These are phyloP conservation scores for Pseudogymnoascus sp. DNA, from an alignment of 2,329 filamentous ascomycete genomes.

Conservation along the genomic window DNA sequence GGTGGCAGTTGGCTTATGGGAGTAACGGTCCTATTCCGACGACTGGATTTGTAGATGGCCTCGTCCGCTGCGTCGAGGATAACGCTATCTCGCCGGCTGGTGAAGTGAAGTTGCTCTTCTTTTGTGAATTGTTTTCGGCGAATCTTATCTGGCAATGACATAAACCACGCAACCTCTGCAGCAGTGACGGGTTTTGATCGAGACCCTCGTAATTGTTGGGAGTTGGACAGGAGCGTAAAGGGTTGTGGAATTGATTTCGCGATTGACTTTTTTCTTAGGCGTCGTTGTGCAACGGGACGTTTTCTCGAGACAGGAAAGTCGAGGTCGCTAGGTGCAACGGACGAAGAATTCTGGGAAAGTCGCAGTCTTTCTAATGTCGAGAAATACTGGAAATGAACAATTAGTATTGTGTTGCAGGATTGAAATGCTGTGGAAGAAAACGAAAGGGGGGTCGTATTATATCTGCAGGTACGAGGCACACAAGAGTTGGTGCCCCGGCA, in stretches of 20 bases:
- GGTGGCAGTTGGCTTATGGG: slow-evolving; percentile 24
- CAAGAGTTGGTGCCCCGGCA: not conserved
- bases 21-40: slow-evolving; percentile 28
- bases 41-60: slow-evolving; percentile 41
- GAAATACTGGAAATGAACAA: slow-evolving; percentile 49
- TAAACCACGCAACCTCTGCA: slow-evolving; percentile 58
- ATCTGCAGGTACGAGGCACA: slow-evolving; percentile 11
- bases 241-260: not conserved
- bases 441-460: not conserved
- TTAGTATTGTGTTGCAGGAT: not conserved
- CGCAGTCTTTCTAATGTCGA: slow-evolving; percentile 62
- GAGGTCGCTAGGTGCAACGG: slow-evolving; percentile 24
- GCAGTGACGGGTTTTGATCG: slow-evolving; percentile 33
- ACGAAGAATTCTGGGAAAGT: slow-evolving; percentile 45
- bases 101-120: slow-evolving; percentile 60
- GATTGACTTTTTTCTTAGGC: slow-evolving; percentile 12
- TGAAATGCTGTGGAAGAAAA: slow-evolving; percentile 52
- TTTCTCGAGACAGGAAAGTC: slow-evolving; percentile 12
- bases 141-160: slow-evolving; percentile 63
- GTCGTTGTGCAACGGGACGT: slow-evolving; percentile 18
- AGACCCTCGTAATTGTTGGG: slow-evolving; percentile 21
- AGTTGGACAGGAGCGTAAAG: not conserved
- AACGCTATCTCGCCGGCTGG: slow-evolving; percentile 42
- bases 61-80: slow-evolving; percentile 51
- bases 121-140: slow-evolving; percentile 60